Evolutionary conservation across 1,139 yeast genomes (phyloP).

Genomic region (Suhomyces terraborum): DNA sequence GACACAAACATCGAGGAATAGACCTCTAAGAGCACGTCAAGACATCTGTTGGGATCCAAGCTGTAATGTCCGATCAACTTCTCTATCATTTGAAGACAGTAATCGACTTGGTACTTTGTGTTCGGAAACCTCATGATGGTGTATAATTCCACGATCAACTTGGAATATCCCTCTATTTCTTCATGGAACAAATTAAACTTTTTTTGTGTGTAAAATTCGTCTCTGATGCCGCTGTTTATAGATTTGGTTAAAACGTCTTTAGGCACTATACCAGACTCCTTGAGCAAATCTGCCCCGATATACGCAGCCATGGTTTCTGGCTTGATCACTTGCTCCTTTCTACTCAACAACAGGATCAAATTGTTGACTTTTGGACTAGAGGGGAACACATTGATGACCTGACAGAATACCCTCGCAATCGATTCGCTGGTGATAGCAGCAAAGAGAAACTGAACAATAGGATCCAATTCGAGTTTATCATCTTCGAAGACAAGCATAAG

Average conservation of each 20-base stretch:
- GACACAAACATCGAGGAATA: slow-evolving; percentile 47
- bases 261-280: slow-evolving; percentile 42
- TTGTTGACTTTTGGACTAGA: slow-evolving; percentile 28
- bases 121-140: slow-evolving; percentile 45
- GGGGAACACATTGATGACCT: slow-evolving; percentile 49
- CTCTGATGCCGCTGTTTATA: slow-evolving; percentile 49
- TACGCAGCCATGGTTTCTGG: slow-evolving; percentile 39
- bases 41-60: slow-evolving; percentile 72
- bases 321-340: slow-evolving; percentile 35
- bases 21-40: slow-evolving; percentile 62
- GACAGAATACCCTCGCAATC: slow-evolving; percentile 44
- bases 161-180: slow-evolving; percentile 79
- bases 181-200: slow-evolving; percentile 77
- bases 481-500: slow-evolving; percentile 36
- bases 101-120: slow-evolving; percentile 44
- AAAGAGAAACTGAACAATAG: slow-evolving; percentile 31
- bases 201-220: slow-evolving; percentile 66
- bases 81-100: slow-evolving; percentile 54
- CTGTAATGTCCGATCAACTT: slow-evolving; percentile 73
- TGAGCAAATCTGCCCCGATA: slow-evolving; percentile 39
- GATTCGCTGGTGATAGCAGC: slow-evolving; percentile 35
- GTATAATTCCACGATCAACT: slow-evolving; percentile 57
- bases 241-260: slow-evolving; percentile 38
- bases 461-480: slow-evolving; percentile 25
- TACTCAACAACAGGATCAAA: slow-evolving; percentile 30